Conservation (phyloP, 2,329 filamentous ascomycete genomes). For the Claviceps cyperi region DNA sequence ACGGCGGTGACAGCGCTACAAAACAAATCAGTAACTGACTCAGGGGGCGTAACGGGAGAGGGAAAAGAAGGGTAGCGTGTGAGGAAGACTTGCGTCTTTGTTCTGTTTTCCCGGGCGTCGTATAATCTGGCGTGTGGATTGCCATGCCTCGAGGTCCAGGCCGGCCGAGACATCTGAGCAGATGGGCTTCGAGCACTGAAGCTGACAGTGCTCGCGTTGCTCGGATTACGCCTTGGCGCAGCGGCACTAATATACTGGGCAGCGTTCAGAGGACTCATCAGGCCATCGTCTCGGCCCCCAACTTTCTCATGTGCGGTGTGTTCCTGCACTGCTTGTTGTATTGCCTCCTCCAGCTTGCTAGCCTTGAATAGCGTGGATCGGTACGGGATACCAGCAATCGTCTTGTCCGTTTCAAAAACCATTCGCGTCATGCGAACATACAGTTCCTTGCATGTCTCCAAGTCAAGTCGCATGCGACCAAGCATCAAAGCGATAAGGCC, state of each 20-base stretch:
- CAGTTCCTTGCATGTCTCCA: constrained; percentile 94
- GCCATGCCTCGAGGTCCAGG: constrained; percentile 48
- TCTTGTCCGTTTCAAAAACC: constrained; percentile 98
- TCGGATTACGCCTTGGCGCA: constrained; percentile 47
- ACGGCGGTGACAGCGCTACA: constrained; percentile 74
- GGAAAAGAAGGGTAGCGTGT: background rate
- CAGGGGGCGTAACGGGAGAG: background rate
- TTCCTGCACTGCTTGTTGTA: constrained; percentile 74
- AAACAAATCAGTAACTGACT: background rate
- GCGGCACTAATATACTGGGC: constrained; percentile 28
- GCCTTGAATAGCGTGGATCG: constrained; percentile 93
- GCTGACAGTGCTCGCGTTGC: constrained; percentile 71
- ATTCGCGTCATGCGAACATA: constrained; percentile 89
- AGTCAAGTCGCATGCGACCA: constrained; percentile 73
- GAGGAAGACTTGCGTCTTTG: constrained; percentile 59
- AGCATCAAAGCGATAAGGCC: constrained; percentile 96
- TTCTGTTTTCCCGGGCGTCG: constrained; percentile 70
- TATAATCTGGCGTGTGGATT: constrained; percentile 82
- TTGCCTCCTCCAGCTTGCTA: constrained; percentile 86
- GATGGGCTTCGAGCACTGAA: constrained; percentile 54
- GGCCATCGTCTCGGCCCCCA: constrained; percentile 21
- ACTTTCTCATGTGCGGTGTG: constrained; percentile 80
- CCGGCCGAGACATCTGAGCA: constrained; percentile 37
- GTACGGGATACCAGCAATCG: constrained; percentile 88
- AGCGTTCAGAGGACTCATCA: constrained; percentile 26